phyloP scores from a whole-genome alignment of 1,139 yeast species.

The Torulaspora pretoriensis region DNA sequence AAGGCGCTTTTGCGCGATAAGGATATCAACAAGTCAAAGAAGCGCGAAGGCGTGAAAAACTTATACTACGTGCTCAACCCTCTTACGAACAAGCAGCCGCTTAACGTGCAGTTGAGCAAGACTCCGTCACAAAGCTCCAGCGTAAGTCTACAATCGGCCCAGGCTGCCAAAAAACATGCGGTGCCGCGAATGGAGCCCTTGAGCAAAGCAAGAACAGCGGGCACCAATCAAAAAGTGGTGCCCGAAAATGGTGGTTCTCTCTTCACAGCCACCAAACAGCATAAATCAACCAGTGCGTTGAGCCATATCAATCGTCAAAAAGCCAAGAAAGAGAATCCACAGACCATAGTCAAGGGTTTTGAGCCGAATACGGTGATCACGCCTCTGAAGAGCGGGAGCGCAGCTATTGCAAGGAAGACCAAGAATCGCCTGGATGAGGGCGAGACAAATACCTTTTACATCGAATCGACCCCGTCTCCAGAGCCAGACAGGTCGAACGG shows the following conservation, averaged over 20 bases:
- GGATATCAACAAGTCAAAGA: slow-evolving; percentile 31
- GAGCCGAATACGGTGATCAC: slow-evolving; percentile 23
- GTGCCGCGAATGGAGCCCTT: slow-evolving; percentile 5
- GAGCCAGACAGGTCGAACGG: slow-evolving; percentile 7
- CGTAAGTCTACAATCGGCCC: slow-evolving; percentile 5
- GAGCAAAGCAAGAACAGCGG: not conserved
- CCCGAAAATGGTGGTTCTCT: slow-evolving; percentile 4
- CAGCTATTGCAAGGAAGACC: not conserved
- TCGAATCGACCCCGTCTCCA: slow-evolving; percentile 15
- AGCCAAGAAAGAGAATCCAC: slow-evolving; percentile 21
- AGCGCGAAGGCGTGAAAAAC: slow-evolving; percentile 36
- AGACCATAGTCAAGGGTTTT: slow-evolving; percentile 26
- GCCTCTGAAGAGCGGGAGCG: slow-evolving; percentile 2
- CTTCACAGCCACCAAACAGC: slow-evolving; percentile 7
- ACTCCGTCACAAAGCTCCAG: slow-evolving; percentile 1
- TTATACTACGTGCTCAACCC: slow-evolving; percentile 33
- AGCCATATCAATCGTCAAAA: slow-evolving; percentile 6
- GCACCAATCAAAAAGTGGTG: not conserved
- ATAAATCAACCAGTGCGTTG: slow-evolving; percentile 10
- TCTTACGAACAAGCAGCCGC: slow-evolving; percentile 8
- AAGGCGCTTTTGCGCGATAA: slow-evolving; percentile 32
- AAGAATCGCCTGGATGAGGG: slow-evolving; percentile 4
- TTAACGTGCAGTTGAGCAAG: slow-evolving; percentile 5
- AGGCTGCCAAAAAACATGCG: not conserved
- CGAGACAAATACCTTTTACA: slow-evolving; percentile 12